Evolutionary conservation across 768 basidiomycete species (phyloP).

Genomic region (Botryobasidium botryosum): DNA sequence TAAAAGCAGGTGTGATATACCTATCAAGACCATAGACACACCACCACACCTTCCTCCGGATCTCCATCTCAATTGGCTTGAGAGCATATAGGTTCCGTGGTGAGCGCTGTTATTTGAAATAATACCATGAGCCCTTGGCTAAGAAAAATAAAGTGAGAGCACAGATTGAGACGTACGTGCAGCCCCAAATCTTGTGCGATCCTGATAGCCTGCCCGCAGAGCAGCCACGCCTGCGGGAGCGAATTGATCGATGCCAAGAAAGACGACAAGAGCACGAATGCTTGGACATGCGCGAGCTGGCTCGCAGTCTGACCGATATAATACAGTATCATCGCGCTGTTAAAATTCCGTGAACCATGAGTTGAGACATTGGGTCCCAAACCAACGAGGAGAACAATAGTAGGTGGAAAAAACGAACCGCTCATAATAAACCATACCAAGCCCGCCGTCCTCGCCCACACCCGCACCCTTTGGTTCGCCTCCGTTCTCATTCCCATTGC

Average conservation of each 20-base stretch:
- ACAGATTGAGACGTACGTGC: conserved; percentile 41
- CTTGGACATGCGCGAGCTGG: conserved; percentile 76
- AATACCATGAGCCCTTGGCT: not conserved
- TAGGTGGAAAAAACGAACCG: conserved; percentile 40
- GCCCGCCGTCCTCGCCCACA: conserved; percentile 56
- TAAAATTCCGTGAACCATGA: not conserved
- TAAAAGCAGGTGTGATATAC: not conserved
- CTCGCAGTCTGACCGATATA: conserved; percentile 83
- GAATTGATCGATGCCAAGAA: conserved; percentile 89
- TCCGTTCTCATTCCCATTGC: conserved; percentile 58
- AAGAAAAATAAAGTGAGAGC: not conserved
- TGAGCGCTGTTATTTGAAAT: conserved; percentile 42
- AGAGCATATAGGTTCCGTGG: conserved; percentile 49
- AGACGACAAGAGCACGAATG: conserved; percentile 69
- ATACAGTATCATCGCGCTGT: conserved; percentile 72
- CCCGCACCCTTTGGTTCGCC: conserved; percentile 21
- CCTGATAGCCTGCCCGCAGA: conserved; percentile 79
- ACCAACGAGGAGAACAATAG: conserved; percentile 12
- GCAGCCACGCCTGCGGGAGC: conserved; percentile 85
- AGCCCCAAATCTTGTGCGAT: conserved; percentile 82
- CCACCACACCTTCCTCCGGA: conserved; percentile 87
- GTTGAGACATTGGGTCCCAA: too few species aligned
- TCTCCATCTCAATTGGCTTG: conserved; percentile 68
- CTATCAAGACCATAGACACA: conserved; percentile 63
- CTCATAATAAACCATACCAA: conserved; percentile 83